Evolutionary conservation across 164 flowering plant genomes (phyloP), one percentile per base, ranked within the genome.

Genomic region (Macadamia tetraphylla): DNA sequence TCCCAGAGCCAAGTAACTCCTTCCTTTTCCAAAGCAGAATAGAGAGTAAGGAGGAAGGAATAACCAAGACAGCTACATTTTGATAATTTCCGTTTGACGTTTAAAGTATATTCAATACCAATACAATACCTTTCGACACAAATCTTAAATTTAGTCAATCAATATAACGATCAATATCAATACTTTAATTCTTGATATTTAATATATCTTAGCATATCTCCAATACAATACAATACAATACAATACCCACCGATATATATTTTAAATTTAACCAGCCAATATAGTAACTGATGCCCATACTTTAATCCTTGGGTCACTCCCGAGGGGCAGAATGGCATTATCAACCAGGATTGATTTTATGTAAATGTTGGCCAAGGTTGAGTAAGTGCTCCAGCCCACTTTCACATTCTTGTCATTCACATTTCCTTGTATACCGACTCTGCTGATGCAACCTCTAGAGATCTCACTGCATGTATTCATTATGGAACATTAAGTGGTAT

Each of bases 1-100:
- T 83, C 80, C 88, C 88, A 88, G 61, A 83, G 73, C 62, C 87
- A 76, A 64, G 79, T 70, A 65, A 84, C 85, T 56, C 72, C 86
- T 57, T 82, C 81, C 70, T 80, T 65, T 7, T 74, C 75, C 63
- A 84, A 61, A 65, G 83, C 62, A 53, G 83, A 76, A 75, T 88
- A 81, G 1, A 73, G 75, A 0, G 87, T 86, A 18, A 88, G 77
- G 83, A 85, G 59, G 77, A 70, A 85, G 59, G 77, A 70, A 68
- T 78, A 86, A 29, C 84, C 87, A n/a, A 85, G 75, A 58, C 74
- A 80, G 8, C 79, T 80, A 56, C 53, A 29, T 3, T 64, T 55
- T 31, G 86, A 83, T 15, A 86, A 67, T 71, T 78, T 86, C 65
- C 68, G 76, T 62, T 86, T 88, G n/a, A 9, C 48, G 0, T 43